Base-by-base conservation (phyloP, 441 rosid species). In the Codiaeum variegatum region DNA sequence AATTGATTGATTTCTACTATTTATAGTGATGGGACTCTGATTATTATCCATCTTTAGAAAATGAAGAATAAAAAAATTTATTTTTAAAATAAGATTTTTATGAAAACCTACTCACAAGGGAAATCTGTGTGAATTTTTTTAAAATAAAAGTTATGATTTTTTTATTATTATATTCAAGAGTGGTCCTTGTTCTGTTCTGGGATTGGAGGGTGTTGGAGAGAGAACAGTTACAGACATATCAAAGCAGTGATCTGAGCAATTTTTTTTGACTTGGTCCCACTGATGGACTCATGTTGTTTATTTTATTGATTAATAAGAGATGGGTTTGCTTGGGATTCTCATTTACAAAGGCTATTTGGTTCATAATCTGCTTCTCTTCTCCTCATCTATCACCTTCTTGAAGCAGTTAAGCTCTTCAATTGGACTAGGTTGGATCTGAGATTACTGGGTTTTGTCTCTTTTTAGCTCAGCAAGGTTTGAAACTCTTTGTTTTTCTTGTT, bases 191-290 rank as follows among this genome's bases (percentile, higher is more conserved):
- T 66, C 44, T 76, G 71, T 58, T 75, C 71, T 67, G 62, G 75
- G 60, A 46, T 76, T 72, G 70, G 73, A 23, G 51, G 49, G 55
- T 55, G 78, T 42, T 26, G 32, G 66, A 42, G 61, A 60, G 74
- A 51, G 31, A 72, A 62, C 66, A 62, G 76, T 42, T 70, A 62
- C 66, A 62, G 76, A 66, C 77, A 77, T 11, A 61, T 66, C n/a
- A 40, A 74, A 75, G 83, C 85, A 84, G 81, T 72, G 83, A 79
- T 78, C 79, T n/a, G n/a, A n/a, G n/a, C n/a, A n/a, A n/a, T n/a
- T n/a, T n/a, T n/a, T n/a, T n/a, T n/a, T n/a, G n/a, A n/a, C n/a
- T n/a, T n/a, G 61, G 61, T 12, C 61, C 31, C 61, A 55, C 61
- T 31, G 31, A 24, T 55, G 61, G 61, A 23, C 61, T 52, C 26